A percentile compares a stretch with the other conserved stretches of the same genome.
Conservation (phyloP, 2,329 filamentous ascomycete species). For the Chaetomium olivaceum region DNA sequence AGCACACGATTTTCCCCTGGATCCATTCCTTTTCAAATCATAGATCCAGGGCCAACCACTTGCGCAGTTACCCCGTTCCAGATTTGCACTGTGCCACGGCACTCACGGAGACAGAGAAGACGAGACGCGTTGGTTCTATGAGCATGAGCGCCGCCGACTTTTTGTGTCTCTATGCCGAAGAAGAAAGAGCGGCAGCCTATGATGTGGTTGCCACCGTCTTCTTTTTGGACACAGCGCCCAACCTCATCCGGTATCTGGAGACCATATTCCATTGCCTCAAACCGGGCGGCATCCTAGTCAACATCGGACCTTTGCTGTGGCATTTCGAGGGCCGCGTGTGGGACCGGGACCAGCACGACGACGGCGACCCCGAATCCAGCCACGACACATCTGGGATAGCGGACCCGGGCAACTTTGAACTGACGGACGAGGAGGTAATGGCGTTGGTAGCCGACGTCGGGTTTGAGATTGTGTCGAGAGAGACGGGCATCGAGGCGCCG, state of each 20-base stretch:
- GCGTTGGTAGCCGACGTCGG: conserved; percentile 72
- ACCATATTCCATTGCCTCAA: conserved; percentile 77
- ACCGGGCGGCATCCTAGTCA: conserved; percentile 79
- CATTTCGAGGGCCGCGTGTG: conserved; percentile 81
- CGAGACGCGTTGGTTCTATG: conserved; percentile 63
- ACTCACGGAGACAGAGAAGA: conserved; percentile 43
- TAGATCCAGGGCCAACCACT: conserved; percentile 68
- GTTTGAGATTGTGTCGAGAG: conserved; percentile 68
- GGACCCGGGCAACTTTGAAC: conserved; percentile 86
- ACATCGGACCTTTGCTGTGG: conserved; percentile 90
- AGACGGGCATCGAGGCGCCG: conserved; percentile 65
- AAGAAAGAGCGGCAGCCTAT: conserved; percentile 62
- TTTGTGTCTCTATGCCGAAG: conserved; percentile 74
- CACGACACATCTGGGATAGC: conserved; percentile 68
- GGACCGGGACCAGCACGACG: conserved; percentile 55
- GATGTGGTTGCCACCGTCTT: conserved; percentile 88
- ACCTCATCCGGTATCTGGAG: conserved; percentile 85
- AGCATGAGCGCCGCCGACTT: conserved; percentile 94
- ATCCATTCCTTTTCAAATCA: conserved; percentile 88
- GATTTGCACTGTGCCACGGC: conserved; percentile 71
- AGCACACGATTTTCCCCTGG: conserved; percentile 82
- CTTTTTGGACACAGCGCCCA: conserved; percentile 96
- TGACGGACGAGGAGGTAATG: conserved; percentile 86
- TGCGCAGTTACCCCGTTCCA: conserved; percentile 72
- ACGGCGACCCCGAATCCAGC: conserved; percentile 53